These are phyloP conservation scores for Rubia peregrina DNA, from an alignment of 305 asterid genomes.

Conservation along the genomic window DNA sequence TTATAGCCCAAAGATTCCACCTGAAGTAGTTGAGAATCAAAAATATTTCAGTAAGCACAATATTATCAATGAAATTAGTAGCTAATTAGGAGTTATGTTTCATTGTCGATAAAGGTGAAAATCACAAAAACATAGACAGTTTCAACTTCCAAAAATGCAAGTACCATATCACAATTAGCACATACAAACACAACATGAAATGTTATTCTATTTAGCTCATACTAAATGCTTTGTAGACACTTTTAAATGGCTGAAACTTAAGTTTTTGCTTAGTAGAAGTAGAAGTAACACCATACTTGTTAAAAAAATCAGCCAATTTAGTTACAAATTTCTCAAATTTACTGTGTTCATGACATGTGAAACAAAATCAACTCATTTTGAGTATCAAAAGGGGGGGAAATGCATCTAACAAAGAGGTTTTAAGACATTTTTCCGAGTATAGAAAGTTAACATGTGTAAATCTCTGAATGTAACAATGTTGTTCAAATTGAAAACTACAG, in stretches of 20 bases:
- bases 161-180: no score
- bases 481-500: no score
- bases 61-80: background rate
- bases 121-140: no score
- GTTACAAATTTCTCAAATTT: no score
- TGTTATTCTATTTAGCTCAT: background rate
- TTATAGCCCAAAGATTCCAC: conserved; percentile 98
- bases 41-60: background rate
- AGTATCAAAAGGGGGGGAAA: background rate
- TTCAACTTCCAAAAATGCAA: no score
- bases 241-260: background rate
- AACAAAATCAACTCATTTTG: no score
- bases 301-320: no score
- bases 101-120: no score
- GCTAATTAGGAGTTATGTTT: background rate
- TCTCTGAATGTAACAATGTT: background rate
- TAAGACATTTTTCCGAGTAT: background rate
- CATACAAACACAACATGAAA: no score
- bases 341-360: no score
- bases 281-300: no score
- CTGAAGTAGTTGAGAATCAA: conserved; percentile 29
- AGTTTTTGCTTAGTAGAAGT: no score
- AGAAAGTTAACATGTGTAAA: background rate
- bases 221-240: background rate
- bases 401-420: background rate